Base-by-base conservation (phyloP, 192 early-diverging fungal genomes). In the Rhizoclosmatium sp. region DNA sequence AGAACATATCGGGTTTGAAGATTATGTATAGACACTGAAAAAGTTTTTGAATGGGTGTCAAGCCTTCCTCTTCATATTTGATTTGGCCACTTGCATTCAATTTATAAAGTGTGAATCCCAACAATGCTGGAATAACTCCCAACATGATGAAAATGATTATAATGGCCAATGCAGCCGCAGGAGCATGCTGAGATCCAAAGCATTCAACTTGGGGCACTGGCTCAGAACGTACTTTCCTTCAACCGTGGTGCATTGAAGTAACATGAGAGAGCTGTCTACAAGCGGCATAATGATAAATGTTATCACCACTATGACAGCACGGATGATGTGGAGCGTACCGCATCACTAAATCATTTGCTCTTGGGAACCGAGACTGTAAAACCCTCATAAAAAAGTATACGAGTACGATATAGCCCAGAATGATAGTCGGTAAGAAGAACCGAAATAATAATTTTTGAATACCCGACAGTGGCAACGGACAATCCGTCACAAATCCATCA, bases 281-380 rank as follows among this genome's bases (percentile, higher is more conserved):
- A 78, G 56, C 16, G 76, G 76, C 76, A 78, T 78, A 10, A 78
- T n/a, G 19, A 69, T 66, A 45, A 78, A 69, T 0, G 66, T 70
- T 5, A 78, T 16, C 9, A 78, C 66, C 10, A 48, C 48, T 16
- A 48, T 49, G 9, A 69, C n/a, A 10, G 65, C 64, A 10, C 66
- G 64, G 7, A 78, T 69, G 70, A 39, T 54, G 70, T 42, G 76
- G 76, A 9, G 66, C 56, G 3, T 71, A 40, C 54, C 21, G 14
- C 41, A 14, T 7, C n/a, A 39, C 65, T 16, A 40, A 69, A n/a
- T n/a, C 40, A 3, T 39, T n/a, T 9, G 68, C n/a, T 2, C 41
- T 47, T 9, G 47, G 41, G 10, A 39, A 39, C 42, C 68, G 41
- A 10, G 51, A 19, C 54, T 68, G 44, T n/a, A 69, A 10, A 48